Conservation (phyloP, 2,329 filamentous ascomycete species). For the Clonostachys sp. region DNA sequence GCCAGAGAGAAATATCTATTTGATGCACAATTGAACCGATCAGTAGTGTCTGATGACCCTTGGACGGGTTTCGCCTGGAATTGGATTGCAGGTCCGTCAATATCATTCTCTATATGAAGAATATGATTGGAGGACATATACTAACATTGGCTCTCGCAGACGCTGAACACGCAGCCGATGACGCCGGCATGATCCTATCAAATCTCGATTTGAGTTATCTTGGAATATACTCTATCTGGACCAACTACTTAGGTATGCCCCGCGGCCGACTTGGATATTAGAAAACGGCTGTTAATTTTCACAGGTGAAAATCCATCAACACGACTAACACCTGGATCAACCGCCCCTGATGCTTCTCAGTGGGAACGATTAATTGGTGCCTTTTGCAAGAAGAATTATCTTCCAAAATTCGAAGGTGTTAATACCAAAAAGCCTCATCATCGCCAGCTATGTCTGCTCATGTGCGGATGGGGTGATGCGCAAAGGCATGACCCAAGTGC, state of each 20-base stretch:
- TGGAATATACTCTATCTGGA: slow-evolving; percentile 71
- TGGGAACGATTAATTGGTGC: slow-evolving; percentile 60
- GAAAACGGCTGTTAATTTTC: background rate
- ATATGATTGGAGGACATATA: background rate
- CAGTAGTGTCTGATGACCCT: slow-evolving; percentile 65
- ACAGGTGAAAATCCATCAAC: slow-evolving; percentile 41
- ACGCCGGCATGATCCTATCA: slow-evolving; percentile 66
- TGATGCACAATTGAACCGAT: slow-evolving; percentile 59
- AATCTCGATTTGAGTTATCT: slow-evolving; percentile 71
- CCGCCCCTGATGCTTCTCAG: slow-evolving; percentile 39
- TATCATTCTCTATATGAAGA: background rate
- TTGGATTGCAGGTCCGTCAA: slow-evolving; percentile 59
- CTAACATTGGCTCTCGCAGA: slow-evolving; percentile 26
- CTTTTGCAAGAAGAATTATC: slow-evolving; percentile 57
- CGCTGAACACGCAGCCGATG: slow-evolving; percentile 58
- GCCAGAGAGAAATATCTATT: slow-evolving; percentile 60
- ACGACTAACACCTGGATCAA: slow-evolving; percentile 39
- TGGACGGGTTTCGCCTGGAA: slow-evolving; percentile 79
- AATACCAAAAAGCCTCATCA: slow-evolving; percentile 64
- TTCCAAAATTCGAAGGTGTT: slow-evolving; percentile 60
- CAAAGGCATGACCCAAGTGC: slow-evolving; percentile 33
- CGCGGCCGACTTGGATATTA: no score
- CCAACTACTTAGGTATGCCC: slow-evolving; percentile 56
- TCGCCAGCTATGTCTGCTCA: slow-evolving; percentile 68
- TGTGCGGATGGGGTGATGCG: slow-evolving; percentile 68